Base-by-base conservation (phyloP, 2,329 filamentous ascomycete species). In the Neofusicoccum cordaticola region DNA sequence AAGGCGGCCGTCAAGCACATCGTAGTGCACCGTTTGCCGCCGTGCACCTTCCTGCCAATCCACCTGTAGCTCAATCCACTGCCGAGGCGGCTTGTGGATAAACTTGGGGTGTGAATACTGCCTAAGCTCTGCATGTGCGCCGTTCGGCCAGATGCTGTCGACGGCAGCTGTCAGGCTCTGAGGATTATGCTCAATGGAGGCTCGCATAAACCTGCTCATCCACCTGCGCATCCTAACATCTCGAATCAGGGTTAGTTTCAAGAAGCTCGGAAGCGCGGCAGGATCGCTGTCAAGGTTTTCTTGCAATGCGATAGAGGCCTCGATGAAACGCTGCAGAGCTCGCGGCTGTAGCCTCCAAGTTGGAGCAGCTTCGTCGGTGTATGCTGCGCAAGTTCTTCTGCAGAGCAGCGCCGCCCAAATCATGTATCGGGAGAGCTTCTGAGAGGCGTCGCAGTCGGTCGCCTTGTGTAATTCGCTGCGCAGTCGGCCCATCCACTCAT, bases 331-430 rank as follows among this genome's bases (percentile, higher is more conserved):
- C 2, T 50, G 39, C n/a, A 78, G 65, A 7, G 35, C 48, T 17
- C 37, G 22, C 4, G 12, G 64, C 31, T 35, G 27, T n/a, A 64
- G 66, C 39, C 3, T 68, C 19, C 3, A 6, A 15, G 12, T 11
- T 22, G 17, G 34, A 1, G 22, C 22, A 11, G 19, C 22, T 12
- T 35, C 12, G 7, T 47, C 56, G 6, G 27, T 9, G 2, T 4
- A 9, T 17, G 22, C 31, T 15, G 56, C 7, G 61, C 83, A 83
- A 0, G 83, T 85, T 2, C 79, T 75, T 27, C 80, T 76, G 57
- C 86, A 89, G 0, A 90, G 74, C 0, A 90, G 66, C 0, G 87
- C 82, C 0, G 86, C 82, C 73, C 81, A 82, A 0, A 89, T 78
- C 0, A 80, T 79, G 66, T 84, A 86, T 0, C 69, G 67, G 2